Base-by-base conservation (phyloP, 306 rosid species). In the Herpetospermum pedunculosum region DNA sequence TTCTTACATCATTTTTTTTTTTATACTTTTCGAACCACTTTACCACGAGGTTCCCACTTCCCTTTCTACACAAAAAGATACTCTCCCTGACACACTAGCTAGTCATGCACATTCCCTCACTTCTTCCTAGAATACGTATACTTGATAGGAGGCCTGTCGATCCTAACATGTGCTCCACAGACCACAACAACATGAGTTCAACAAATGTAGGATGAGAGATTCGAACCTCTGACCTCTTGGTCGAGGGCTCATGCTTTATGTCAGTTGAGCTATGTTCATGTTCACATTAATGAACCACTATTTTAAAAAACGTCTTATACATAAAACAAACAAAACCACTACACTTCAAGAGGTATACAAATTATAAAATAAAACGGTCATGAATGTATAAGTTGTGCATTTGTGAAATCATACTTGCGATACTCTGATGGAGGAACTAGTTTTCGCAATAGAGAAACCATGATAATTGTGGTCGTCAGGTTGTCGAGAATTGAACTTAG, bases 401-500 rank as follows among this genome's bases (percentile, higher is more conserved):
- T 21, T 35, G 4, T 0, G 48, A 13, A 32, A 10, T 50, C 90
- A 49, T 91, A 91, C 98, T 88, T 94, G 76, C 95, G 92, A 64
- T 87, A 94, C 76, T 94, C 98, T 40, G 97, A 88, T 26, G 88
- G 96, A 80, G 97, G 97, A 79, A 88, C 91, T 73, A 94, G 85
- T 78, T 94, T 94, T 79, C 92, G 85, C 84, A 94, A 83, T 65
- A 94, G 79, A 77, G 96, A 94, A 77, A 94, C 94, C 98, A 94
- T 94, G 83, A 91, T 82, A 67, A 94, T 94, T 68, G 98, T 94
- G 47, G 98, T 87, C 25, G 98, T 94, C 81, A 94, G 85, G 87
- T 94, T 94, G 89, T 94, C 97, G 13, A 94, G 88, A 80, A 91
- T 67, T 32, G 98, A 50, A 83, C 98, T 94, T 68, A 94, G 97